Evolutionary conservation across 306 rosid species (phyloP).

Genomic region (Herpetospermum pedunculosum): DNA sequence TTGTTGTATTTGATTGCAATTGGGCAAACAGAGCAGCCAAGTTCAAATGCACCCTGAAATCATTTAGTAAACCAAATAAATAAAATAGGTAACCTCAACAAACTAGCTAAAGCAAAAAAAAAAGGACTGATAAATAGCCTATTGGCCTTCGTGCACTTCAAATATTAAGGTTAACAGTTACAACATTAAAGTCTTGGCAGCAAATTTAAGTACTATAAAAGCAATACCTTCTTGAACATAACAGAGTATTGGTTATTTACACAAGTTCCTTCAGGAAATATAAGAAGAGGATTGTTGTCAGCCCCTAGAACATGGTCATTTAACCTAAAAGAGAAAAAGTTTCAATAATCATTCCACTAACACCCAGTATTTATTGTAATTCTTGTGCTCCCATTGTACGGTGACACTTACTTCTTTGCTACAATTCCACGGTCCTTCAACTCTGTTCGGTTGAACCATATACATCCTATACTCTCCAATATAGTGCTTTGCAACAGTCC

Average conservation of each 20-base stretch:
- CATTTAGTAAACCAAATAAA: conserved; percentile 8
- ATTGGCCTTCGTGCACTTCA: background rate
- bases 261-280: conserved; percentile 98
- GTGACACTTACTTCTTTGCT: conserved; percentile 64
- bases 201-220: background rate
- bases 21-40: conserved; percentile 89
- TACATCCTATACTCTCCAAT: conserved; percentile 92
- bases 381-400: background rate
- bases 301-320: conserved; percentile 78
- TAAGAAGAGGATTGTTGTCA: conserved; percentile 92
- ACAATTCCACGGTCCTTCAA: conserved; percentile 91
- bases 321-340: conserved; percentile 38
- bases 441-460: conserved; percentile 90
- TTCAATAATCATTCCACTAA: background rate
- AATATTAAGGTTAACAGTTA: background rate
- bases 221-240: conserved; percentile 84
- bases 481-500: conserved; percentile 93
- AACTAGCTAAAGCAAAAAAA: background rate
- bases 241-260: conserved; percentile 94
- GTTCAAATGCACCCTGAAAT: conserved; percentile 95
- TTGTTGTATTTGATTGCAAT: conserved; percentile 92
- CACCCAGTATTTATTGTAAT: background rate
- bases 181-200: background rate
- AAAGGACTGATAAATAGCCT: background rate
- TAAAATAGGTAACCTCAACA: background rate